Evolutionary conservation across 73 alveolate species (phyloP), one percentile per base, ranked within the genome.

Genomic region (Stentor coeruleus): DNA sequence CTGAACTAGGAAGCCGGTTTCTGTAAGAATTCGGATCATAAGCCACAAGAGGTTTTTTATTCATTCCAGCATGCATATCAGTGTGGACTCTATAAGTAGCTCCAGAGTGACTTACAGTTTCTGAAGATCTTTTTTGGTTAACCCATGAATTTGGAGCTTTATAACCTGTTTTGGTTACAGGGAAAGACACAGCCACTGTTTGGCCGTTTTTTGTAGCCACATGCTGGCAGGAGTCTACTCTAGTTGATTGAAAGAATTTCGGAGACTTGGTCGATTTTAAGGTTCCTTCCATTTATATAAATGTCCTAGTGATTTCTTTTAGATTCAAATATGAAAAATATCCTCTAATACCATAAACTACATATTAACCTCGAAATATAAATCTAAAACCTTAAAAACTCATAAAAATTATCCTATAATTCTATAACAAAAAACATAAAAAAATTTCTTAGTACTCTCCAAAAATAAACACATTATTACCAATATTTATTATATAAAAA

Each of bases 121-220:
- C 89, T 58, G 57, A 14, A 20, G 73, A 57, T 57, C 28, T 57
- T 31, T 20, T n/a, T 15, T 66, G 59, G 38, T 36, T 66, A 66
- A 26, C 14, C 14, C 20, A 33, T 57, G 35, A 36, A 66, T 28
- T 36, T 30, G 59, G n/a, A 30, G 59, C 14, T 1, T 33, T 36
- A 0, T 28, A 66, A 15, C 59, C 26, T 66, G 81, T 30, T 20
- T 89, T 72, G 35, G 81, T 28, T n/a, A 36, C 35, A 76, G n/a
- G n/a, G n/a, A 88, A 91, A 4, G 95, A 92, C 35, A 91, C 82
- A 33, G 95, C 95, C 15, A 89, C 90, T 38, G 94, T 66, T 49
- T 84, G 85, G 0, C 97, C 97, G 74, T 90, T 91, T 83, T 89
- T 89, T 57, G 87, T 85, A 39, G 86, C 30, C 28, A 91, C 95